These are phyloP conservation scores for Pleodorina starrii DNA, from an alignment of 139 green algal species.

Conservation along the genomic window DNA sequence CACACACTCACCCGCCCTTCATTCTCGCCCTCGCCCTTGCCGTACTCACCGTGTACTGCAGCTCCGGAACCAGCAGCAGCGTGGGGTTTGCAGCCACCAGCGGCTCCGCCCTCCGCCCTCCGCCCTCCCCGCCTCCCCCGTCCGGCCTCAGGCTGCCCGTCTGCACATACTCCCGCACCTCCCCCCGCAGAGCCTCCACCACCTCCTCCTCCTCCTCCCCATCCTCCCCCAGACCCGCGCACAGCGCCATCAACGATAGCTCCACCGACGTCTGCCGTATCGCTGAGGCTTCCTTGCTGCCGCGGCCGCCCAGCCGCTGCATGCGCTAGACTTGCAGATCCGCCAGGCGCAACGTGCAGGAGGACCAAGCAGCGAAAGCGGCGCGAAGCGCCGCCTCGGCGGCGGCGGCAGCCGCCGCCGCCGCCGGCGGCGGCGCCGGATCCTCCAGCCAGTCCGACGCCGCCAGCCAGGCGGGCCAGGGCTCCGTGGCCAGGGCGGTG, in stretches of 20 bases:
- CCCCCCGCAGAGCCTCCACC: neutral
- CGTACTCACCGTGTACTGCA: slow-evolving; percentile 55
- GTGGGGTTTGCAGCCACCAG: slow-evolving; percentile 33
- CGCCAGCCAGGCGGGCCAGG: slow-evolving; percentile 46
- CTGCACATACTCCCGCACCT: slow-evolving; percentile 17
- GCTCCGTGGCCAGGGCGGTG: neutral
- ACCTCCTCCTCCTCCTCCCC: no score
- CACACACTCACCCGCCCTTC: no score
- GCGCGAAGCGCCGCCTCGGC: slow-evolving; percentile 8
- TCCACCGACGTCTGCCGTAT: neutral
- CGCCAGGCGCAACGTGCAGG: slow-evolving; percentile 5
- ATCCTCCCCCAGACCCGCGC: no score
- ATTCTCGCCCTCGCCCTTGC: no score
- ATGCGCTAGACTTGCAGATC: slow-evolving; percentile 15
- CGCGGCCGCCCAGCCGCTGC: neutral
- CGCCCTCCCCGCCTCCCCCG: neutral
- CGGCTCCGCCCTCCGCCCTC: neutral
- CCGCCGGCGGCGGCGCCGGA: neutral
- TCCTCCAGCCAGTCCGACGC: neutral
- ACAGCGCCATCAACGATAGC: slow-evolving; percentile 25
- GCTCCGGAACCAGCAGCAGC: slow-evolving; percentile 37
- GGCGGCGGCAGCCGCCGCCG: neutral
- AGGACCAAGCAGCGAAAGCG: slow-evolving; percentile 29
- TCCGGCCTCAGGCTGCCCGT: neutral
- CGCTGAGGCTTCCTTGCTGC: neutral